phyloP scores from a whole-genome alignment of 176 grass and related monocot species.

The Oryza coarctata region DNA sequence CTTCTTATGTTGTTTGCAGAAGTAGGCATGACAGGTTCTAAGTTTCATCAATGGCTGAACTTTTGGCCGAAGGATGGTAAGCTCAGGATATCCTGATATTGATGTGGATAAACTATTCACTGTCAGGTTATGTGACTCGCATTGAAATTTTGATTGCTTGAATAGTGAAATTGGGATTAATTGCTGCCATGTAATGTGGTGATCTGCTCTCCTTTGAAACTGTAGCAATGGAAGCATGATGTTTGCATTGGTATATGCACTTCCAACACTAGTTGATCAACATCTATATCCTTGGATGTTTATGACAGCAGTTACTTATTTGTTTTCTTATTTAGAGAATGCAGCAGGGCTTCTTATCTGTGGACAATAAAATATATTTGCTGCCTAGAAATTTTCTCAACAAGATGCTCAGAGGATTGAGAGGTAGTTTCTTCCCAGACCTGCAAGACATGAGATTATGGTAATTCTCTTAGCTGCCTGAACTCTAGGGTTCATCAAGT shows the following conservation, averaged over 20 bases:
- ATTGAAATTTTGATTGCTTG: not conserved
- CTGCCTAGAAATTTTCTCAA: not conserved
- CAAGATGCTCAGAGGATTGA: not conserved
- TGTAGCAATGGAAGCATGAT: not conserved
- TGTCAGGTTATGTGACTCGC: not conserved
- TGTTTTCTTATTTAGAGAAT: constrained; percentile 14
- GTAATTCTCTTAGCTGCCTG: not conserved
- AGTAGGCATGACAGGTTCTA: not conserved
- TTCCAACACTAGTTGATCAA: not conserved
- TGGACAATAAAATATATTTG: constrained; percentile 8
- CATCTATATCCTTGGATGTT: constrained; percentile 2
- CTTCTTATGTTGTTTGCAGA: not conserved
- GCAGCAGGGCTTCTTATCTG: not conserved
- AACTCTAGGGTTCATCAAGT: not conserved
- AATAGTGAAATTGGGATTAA: not conserved
- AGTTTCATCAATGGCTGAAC: not conserved
- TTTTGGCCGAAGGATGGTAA: not conserved
- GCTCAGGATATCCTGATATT: not conserved
- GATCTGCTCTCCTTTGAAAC: not conserved
- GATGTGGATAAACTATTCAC: not conserved
- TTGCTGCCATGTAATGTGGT: not conserved
- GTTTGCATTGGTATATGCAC: not conserved
- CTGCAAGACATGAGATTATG: no score
- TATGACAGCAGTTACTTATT: not conserved
- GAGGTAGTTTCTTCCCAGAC: no score